Base-by-base conservation (phyloP, 768 basidiomycete genomes). In the Serendipita sp. region DNA sequence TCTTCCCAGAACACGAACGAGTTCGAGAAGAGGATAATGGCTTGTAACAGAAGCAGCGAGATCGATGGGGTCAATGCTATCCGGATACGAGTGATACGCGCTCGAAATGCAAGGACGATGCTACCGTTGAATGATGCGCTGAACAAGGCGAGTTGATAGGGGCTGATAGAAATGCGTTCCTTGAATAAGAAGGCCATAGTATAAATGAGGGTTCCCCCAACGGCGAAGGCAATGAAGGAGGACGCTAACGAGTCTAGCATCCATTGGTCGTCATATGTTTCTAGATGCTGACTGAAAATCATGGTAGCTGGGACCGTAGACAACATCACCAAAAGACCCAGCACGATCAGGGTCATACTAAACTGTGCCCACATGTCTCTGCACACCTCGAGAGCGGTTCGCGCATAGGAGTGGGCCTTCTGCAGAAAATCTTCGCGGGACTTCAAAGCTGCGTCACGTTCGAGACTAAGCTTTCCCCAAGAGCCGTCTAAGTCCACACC, bases 1-100 rank as follows among this genome's bases (percentile, higher is more conserved):
- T 97, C 94, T 79, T 99, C 96, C 92, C 93, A 97, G 72, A 98
- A 82, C n/a, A 89, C 91, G 77, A 91, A 95, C 0, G 93, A 96
- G 76, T 98, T 98, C 29, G 93, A 95, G 15, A 86, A 81, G 74
- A 95, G 95, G 4, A 86, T 77, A 2, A 87, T 63, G 1, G 85
- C 74, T 69, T 98, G 93, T 2, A 91, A 76, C 64, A 83, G 64
- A 63, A 87, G 78, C 37, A 83, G 74, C 44, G 87, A 66, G 1
- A 79, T 55, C 13, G 64, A 58, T 8, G 55, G 36, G 4, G 55
- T 31, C 16, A 29, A 29, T n/a, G 55, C 36, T n/a, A 11, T 27
- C 29, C 8, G 5, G 40, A 40, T 6, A 13, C 40, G 40, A 13
- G 5, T 13, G 40, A 40, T 6, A 13, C 40, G 40, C 10, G 48